Evolutionary conservation across 2,329 filamentous ascomycete species (phyloP), one percentile per base, ranked within the genome.

Genomic region (Chaetoscypha palmicola): DNA sequence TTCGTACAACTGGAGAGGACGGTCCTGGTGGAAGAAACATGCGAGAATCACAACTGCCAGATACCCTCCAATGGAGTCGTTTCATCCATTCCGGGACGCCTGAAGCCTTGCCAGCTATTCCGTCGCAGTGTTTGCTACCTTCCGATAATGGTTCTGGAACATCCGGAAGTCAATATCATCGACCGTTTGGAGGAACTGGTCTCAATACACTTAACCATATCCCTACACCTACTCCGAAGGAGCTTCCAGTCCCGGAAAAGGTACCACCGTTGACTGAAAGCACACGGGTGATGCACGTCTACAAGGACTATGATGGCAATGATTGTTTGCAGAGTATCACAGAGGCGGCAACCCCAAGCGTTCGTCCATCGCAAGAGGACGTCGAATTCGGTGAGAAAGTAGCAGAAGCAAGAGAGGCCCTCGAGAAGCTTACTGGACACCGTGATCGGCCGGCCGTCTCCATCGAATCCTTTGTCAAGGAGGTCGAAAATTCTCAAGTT

Each of bases 61-160:
- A 58, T 49, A 59, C 58, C 5, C 40, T 56, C 24, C 53, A 55
- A 46, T 60, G 53, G 53, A 52, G 53, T 28, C 49, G 49, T 20
- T 51, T 50, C 39, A 47, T 56, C 7, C 45, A 56, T 46, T 51
- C 58, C 38, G 56, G 52, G 34, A 50, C 54, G 12, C 32, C 49
- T 14, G 50, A 35, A 42, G 53, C 56, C 11, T 35, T 64, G 4
- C 62, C 62, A 26, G 55, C 60, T 20, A 64, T 64, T 36, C 62
- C 62, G 11, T 62, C 60, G 5, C 58, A 64, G 38, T 63, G 61
- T 50, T 45, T 62, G n/a, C 49, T 63, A 7, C 58, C 59, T 9
- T 62, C 59, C 11, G 57, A 62, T n/a, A 54, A 48, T 50, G 58
- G 52, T 34, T 61, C 59, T 19, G 45, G 50, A 38, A 50, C 49